Percentiles rank a stretch among this genome's conserved stretches.
Evolutionary conservation across 768 basidiomycete genomes (phyloP).

Genomic region (Termitomyces sp.): DNA sequence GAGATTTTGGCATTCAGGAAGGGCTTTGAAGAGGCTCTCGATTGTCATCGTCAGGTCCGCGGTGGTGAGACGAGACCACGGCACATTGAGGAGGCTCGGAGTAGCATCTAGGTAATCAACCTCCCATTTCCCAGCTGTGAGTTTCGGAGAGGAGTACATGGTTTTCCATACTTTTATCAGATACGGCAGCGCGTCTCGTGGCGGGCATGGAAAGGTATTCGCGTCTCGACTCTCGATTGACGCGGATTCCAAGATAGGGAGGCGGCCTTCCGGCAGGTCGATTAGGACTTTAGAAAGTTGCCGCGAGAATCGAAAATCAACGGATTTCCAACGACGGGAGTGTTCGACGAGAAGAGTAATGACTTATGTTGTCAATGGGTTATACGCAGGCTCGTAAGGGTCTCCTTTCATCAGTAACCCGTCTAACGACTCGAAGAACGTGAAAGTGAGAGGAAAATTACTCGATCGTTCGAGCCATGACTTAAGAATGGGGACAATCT

Average conservation of each 20-base stretch:
- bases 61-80: not conserved
- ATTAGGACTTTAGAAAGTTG: not conserved
- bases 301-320: conserved; percentile 3
- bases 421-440: not conserved
- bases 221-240: not conserved
- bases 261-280: not conserved
- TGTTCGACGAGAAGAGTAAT: conserved; percentile 1
- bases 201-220: not conserved
- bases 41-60: not conserved
- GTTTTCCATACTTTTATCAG: not conserved
- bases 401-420: not conserved
- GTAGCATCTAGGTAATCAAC: not conserved
- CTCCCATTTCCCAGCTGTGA: not conserved
- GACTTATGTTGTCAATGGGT: not conserved
- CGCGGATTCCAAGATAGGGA: conserved; percentile 1
- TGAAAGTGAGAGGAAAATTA: conserved; percentile 4
- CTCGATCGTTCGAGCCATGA: no score
- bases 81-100: not conserved
- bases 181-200: not conserved
- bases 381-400: not conserved
- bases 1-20: conserved; percentile 6
- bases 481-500: not conserved
- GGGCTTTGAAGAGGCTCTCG: not conserved
- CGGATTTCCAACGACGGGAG: conserved; percentile 6
- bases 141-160: not conserved